Percentiles rank a stretch among this genome's conserved stretches.
Conservation (phyloP, 108 stramenopile species). For the Epithemia pelagica region DNA sequence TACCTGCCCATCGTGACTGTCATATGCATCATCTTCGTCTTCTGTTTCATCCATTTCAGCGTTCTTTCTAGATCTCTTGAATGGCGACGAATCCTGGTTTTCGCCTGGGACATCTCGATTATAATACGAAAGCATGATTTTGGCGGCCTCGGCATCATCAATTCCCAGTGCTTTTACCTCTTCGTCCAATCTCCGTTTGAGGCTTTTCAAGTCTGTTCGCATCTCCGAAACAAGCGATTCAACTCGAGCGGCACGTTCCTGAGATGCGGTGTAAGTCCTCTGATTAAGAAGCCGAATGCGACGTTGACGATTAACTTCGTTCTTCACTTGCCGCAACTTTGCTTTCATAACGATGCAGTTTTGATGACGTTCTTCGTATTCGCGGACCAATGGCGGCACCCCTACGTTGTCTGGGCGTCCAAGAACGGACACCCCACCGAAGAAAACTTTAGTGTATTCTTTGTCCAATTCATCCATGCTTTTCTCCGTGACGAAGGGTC, state of each 20-base stretch:
- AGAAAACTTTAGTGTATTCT: conserved; percentile 38
- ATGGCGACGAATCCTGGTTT: not conserved
- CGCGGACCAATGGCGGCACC: conserved; percentile 38
- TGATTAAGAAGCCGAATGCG: conserved; percentile 64
- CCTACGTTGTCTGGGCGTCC: conserved; percentile 43
- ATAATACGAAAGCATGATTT: conserved; percentile 15
- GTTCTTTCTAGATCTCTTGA: not conserved
- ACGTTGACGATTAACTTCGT: conserved; percentile 60
- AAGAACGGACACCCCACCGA: conserved; percentile 37
- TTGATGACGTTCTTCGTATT: conserved; percentile 52
- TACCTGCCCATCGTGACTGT: not conserved
- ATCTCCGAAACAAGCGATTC: conserved; percentile 69
- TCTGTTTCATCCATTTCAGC: not conserved
- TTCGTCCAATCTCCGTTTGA: conserved; percentile 55
- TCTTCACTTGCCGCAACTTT: conserved; percentile 51
- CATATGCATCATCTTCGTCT: conserved; percentile 3
- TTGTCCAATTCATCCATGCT: conserved; percentile 44
- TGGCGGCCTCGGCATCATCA: conserved; percentile 3
- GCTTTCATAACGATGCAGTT: conserved; percentile 46
- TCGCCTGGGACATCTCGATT: not conserved
- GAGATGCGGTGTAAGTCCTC: conserved; percentile 33
- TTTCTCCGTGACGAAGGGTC: conserved; percentile 32
- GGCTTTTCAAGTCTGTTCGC: conserved; percentile 64
- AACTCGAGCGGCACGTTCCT: conserved; percentile 46
- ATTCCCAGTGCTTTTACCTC: conserved; percentile 64